A percentile compares a stretch with the other conserved stretches of the same genome.
Evolutionary conservation across 805 yeast genomes (phyloP).

Genomic region (Metschnikowia noctiluminum): DNA sequence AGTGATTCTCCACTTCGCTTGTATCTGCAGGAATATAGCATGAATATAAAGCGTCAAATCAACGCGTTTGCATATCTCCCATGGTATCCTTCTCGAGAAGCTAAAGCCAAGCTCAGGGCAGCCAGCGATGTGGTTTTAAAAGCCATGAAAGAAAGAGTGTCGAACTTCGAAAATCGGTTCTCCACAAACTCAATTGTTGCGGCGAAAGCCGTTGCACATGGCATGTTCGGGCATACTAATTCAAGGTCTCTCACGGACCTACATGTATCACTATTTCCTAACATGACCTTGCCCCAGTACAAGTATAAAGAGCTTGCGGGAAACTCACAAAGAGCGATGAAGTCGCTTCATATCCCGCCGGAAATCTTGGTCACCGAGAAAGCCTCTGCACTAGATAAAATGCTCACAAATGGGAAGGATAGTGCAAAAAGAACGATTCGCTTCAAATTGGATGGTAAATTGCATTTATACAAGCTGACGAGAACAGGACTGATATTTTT

Average conservation of each 20-base stretch:
- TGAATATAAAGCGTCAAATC: slow-evolving; percentile 14
- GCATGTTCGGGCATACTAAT: slow-evolving; percentile 8
- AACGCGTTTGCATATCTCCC: slow-evolving; percentile 19
- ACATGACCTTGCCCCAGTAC: slow-evolving; percentile 4
- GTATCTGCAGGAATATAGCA: slow-evolving; percentile 21
- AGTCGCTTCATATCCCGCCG: slow-evolving; percentile 1
- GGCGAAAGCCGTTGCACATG: slow-evolving; percentile 4
- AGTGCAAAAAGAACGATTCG: background rate
- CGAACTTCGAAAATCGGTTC: slow-evolving; percentile 6
- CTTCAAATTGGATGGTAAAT: background rate
- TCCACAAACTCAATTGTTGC: slow-evolving; percentile 6
- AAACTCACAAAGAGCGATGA: slow-evolving; percentile 6
- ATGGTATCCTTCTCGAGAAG: slow-evolving; percentile 16
- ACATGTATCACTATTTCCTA: slow-evolving; percentile 20
- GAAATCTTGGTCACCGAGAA: background rate
- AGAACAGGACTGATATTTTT: slow-evolving; percentile 14
- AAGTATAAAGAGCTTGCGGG: background rate
- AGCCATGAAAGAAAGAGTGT: background rate
- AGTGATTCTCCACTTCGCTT: background rate
- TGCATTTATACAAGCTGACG: slow-evolving; percentile 7
- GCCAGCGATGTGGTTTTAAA: slow-evolving; percentile 4
- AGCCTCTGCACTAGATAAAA: slow-evolving; percentile 6
- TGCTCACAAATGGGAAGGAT: slow-evolving; percentile 1
- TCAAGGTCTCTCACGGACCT: slow-evolving; percentile 10
- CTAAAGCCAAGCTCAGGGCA: slow-evolving; percentile 2